phyloP scores from a whole-genome alignment of 2,329 filamentous ascomycete genomes.

The Colletotrichum paranaense region DNA sequence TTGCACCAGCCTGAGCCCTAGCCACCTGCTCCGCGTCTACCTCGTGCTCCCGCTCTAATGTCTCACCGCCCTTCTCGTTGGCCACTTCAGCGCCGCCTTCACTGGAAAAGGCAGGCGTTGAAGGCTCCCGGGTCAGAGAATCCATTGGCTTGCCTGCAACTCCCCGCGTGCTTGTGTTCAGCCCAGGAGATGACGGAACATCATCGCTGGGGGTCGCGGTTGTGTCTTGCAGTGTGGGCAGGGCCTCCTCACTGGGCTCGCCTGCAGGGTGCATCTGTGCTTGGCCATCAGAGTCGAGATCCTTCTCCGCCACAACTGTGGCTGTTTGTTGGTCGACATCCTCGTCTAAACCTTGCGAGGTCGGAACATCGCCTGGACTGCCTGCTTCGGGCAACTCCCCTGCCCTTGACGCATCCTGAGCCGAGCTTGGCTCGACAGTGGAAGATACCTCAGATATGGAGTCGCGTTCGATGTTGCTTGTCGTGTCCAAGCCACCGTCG shows the following conservation, averaged over 20 bases:
- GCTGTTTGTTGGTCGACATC: constrained; percentile 10
- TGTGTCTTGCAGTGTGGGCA: constrained; percentile 23
- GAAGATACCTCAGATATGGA: neutral
- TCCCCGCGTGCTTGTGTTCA: constrained; percentile 18
- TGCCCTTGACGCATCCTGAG: neutral
- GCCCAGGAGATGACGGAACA: constrained; percentile 23
- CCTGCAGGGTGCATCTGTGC: constrained; percentile 14
- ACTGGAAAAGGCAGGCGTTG: neutral
- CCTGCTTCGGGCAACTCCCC: neutral
- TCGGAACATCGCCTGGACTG: neutral
- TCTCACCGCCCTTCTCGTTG: constrained; percentile 35
- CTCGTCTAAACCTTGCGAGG: neutral
- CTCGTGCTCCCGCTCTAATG: constrained; percentile 6
- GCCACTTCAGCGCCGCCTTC: neutral
- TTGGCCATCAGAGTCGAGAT: constrained; percentile 21
- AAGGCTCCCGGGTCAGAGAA: neutral
- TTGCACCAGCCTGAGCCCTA: constrained; percentile 32
- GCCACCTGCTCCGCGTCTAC: constrained; percentile 20
- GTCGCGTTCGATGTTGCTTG: neutral
- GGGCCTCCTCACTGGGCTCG: constrained; percentile 3
- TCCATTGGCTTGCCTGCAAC: constrained; percentile 4
- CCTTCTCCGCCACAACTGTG: constrained; percentile 18
- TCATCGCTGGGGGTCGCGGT: neutral
- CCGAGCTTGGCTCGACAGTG: neutral
- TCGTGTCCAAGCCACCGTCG: neutral